Base-by-base conservation (phyloP, 2,329 filamentous ascomycete genomes). In the Zasmidium angulare region DNA sequence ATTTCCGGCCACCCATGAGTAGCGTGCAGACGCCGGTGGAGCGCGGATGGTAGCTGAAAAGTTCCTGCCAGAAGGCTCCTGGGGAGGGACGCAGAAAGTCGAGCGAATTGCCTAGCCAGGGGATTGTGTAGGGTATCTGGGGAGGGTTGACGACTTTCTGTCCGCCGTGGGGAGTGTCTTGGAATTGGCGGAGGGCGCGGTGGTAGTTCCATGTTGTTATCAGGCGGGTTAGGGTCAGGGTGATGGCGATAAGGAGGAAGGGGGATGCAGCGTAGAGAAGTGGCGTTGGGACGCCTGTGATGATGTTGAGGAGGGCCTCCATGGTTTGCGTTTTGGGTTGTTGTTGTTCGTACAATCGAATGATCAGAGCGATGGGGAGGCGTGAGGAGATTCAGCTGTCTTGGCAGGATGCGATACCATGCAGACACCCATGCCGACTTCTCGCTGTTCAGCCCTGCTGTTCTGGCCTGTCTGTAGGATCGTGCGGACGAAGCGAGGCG, bases 111-210 rank as follows among this genome's bases (percentile, higher is more conserved):
- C 71, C 71, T 11, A 73, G 62, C 48, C 59, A 70, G 36, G 71
- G 71, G 10, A 71, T 50, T 7, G 65, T 63, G 58, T 72, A 64
- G n/a, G 70, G 70, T 6, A 73, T 66, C 26, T 65, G 65, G 1
- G 69, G 65, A 1, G 68, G 62, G 12, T 47, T 20, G 6, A 71
- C 57, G 17, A 61, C 19, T 48, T 63, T 59, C 22, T 61, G 59
- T 21, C 64, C 56, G 26, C 46, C 24, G 29, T 50, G 43, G 19
- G 43, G 29, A 1, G 40, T 9, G 3, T 55, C 49, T 2, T 56
- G 48, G 54, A 62, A 65, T 20, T 62, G 47, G 6, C 54, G 56
- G 3, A 70, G 57, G 2, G 61, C 56, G 4, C 49, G 58, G 50
- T 66, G 59, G 58, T 69, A 70, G 46, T 56, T 58, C 52, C 61